Base-by-base conservation (phyloP, 768 basidiomycete genomes). In the Porphyrellus cyaneotinctus region DNA sequence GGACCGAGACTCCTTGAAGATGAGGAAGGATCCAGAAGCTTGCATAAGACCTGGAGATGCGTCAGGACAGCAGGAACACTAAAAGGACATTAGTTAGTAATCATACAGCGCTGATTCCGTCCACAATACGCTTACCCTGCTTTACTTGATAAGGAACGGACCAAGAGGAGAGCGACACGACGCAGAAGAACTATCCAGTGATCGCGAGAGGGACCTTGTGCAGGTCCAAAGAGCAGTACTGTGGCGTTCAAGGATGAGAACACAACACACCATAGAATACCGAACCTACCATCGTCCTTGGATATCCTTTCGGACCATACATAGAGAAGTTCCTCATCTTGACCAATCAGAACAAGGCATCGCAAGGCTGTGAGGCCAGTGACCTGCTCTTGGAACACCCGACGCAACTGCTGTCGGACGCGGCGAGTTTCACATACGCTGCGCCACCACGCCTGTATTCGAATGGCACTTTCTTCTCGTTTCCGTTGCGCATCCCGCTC, bases 381-480 rank as follows among this genome's bases (percentile, higher is more conserved):
- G 4, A 82, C 67, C 63, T 87, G 81, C 3, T 68, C 59, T 54
- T 79, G 76, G 58, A 89, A 87, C 10, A 66, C 52, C 26, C 46
- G 60, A 47, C 76, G 70, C 65, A 91, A 61, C n/a, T 77, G 66
- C 33, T 54, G 61, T 59, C 78, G 75, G 13, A 77, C 74, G 10
- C 49, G 61, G 43, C 69, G 69, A 4, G 70, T 72, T 47, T 79
- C 78, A 30, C 60, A 59, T 6, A 71, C 59, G 6, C 83, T 84
- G 7, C 85, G 71, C 82, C 85, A 91, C 81, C 79, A 86, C 17
- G 81, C 77, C 62, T 91, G 90, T 23, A 93, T 75, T 47, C 69
- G 73, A 6, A 75, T 62, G 0, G 87, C 87, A 42, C 72, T 77
- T 23, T 88, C 87, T 42, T 78, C 74, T 52, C 76, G 74, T 42